phyloP scores from a whole-genome alignment of 1,284 basidiomycete genomes.

The Abortiporus biennis region DNA sequence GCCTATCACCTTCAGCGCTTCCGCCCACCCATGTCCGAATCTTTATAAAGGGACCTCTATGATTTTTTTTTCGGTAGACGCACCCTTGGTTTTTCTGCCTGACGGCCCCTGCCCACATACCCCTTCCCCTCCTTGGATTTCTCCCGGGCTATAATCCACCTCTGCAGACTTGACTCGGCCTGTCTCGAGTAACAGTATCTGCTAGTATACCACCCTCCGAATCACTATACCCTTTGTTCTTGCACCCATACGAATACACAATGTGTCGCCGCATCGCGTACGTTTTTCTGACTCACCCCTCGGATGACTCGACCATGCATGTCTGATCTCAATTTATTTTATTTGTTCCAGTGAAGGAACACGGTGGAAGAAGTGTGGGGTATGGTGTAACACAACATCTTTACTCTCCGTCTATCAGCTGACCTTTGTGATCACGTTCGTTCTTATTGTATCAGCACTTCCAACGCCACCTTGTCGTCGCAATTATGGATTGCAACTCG shows the following conservation, averaged over 20 bases:
- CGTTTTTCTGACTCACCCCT: constrained; percentile 13
- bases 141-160: not conserved
- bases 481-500: constrained; percentile 63
- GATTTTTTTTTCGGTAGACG: too few species aligned
- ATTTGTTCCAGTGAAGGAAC: constrained; percentile 54
- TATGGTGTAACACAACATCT: constrained; percentile 28
- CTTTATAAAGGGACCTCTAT: constrained; percentile 19
- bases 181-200: not conserved
- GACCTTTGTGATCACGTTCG: constrained; percentile 12
- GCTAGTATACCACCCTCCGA: too few species aligned
- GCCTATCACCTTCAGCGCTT: constrained; percentile 16
- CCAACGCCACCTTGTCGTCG: constrained; percentile 61
- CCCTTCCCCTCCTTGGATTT: not conserved
- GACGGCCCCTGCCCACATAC: constrained; percentile 9
- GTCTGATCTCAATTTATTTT: constrained; percentile 1
- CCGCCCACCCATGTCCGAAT: constrained; percentile 8
- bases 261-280: constrained; percentile 35
- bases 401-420: constrained; percentile 13
- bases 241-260: constrained; percentile 1
- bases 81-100: constrained; percentile 9
- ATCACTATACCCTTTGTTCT: constrained; percentile 3
- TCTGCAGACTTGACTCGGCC: not conserved
- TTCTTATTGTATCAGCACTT: constrained; percentile 47
- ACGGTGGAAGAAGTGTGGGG: constrained; percentile 61
- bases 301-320: constrained; percentile 6